Conservation (phyloP, 371 early-diverging fungal species). For the Actinomucor elegans region DNA sequence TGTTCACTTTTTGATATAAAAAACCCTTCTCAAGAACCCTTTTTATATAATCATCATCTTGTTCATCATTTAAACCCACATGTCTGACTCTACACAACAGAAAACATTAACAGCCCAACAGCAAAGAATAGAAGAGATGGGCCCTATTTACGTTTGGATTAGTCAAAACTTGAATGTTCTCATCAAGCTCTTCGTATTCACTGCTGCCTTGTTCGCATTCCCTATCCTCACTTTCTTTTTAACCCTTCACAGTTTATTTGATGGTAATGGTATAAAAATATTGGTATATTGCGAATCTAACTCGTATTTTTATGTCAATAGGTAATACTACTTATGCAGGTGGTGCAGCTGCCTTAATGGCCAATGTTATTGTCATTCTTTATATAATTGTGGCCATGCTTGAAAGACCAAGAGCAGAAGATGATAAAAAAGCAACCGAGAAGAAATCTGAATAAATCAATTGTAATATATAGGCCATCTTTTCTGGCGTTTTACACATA, state of each 20-base stretch:
- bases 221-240: constrained; percentile 48
- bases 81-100: neutral
- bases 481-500: no score
- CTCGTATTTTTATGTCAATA: constrained; percentile 3
- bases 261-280: constrained; percentile 22
- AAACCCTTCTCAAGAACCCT: constrained; percentile 1
- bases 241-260: constrained; percentile 41
- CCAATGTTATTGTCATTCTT: constrained; percentile 41
- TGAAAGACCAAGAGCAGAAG: constrained; percentile 17
- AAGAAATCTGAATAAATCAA: constrained; percentile 12
- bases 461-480: neutral
- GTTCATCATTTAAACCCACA: neutral
- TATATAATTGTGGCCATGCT: constrained; percentile 37
- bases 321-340: constrained; percentile 54
- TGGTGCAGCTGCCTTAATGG: constrained; percentile 41
- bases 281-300: neutral
- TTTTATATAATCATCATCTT: neutral
- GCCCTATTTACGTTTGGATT: constrained; percentile 1
- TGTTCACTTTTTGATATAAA: neutral
- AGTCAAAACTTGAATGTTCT: constrained; percentile 16
- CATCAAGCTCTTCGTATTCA: constrained; percentile 45
- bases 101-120: neutral
- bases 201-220: constrained; percentile 39
- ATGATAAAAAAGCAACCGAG: neutral
- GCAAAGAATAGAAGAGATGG: neutral